Evolutionary conservation across 306 rosid genomes (phyloP).

Genomic region (Calophaca sinica): DNA sequence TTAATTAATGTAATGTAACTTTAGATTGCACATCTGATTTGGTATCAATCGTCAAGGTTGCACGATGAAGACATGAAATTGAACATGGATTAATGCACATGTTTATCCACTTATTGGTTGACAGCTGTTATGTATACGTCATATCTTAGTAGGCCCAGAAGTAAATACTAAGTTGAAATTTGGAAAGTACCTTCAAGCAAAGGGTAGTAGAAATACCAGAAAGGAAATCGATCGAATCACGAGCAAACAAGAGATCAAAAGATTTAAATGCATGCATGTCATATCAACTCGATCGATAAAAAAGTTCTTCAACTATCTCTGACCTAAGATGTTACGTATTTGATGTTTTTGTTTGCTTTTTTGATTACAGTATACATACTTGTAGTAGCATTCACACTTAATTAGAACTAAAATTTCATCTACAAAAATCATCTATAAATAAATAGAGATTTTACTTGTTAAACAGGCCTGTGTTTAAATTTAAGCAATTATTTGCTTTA

Average conservation of each 20-base stretch:
- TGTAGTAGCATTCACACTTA: too few relatives aligned
- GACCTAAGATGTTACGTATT: constrained; percentile 1
- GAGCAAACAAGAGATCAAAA: constrained; percentile 34
- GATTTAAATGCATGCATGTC: constrained; percentile 30
- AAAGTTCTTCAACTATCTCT: constrained; percentile 36
- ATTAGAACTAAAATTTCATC: too few relatives aligned
- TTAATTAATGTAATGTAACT: too few relatives aligned
- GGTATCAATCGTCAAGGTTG: constrained; percentile 27
- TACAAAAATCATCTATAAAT: too few relatives aligned
- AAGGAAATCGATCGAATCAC: neutral
- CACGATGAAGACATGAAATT: neutral
- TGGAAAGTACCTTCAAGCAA: constrained; percentile 40
- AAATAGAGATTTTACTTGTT: too few relatives aligned
- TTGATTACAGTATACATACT: too few relatives aligned
- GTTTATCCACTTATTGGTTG: constrained; percentile 13
- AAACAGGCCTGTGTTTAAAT: too few relatives aligned
- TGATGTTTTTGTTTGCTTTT: neutral
- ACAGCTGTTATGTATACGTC: constrained; percentile 25
- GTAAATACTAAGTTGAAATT: constrained; percentile 44
- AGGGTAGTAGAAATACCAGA: constrained; percentile 43
- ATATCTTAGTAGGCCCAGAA: constrained; percentile 45
- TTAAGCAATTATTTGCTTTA: too few relatives aligned
- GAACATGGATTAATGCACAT: too few relatives aligned
- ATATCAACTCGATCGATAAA: constrained; percentile 12
- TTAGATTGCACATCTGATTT: constrained; percentile 30